phyloP scores from a whole-genome alignment of 139 green algal genomes.

The Yamagishiella unicocca region DNA sequence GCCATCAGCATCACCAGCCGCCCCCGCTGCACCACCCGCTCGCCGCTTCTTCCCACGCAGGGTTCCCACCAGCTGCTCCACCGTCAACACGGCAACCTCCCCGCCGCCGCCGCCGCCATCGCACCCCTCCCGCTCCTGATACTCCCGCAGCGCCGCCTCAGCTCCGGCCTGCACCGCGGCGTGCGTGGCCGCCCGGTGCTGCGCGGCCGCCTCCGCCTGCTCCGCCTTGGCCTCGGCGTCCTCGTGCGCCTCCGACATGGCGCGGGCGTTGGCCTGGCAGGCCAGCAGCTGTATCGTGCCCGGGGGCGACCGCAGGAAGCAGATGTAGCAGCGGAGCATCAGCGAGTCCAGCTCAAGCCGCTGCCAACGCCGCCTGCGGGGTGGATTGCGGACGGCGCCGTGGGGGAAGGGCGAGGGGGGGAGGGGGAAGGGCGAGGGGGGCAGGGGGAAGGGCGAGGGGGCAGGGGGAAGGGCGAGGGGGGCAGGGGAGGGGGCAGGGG shows the following conservation, averaged over 20 bases:
- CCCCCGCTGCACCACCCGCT: not conserved
- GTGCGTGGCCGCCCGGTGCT: not conserved
- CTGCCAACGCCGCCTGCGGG: conserved; percentile 37
- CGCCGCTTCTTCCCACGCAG: not conserved
- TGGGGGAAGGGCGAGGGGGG: too few relatives aligned
- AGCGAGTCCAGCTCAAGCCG: conserved; percentile 20
- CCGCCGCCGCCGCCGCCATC: not conserved
- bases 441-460: too few relatives aligned
- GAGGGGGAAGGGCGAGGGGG: too few relatives aligned
- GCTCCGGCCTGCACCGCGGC: not conserved
- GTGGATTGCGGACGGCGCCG: not conserved
- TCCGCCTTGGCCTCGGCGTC: not conserved
- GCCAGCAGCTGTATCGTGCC: conserved; percentile 12
- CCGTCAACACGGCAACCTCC: not conserved
- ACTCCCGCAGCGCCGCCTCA: not conserved
- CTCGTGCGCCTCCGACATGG: not conserved
- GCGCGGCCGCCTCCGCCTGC: not conserved
- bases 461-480: too few relatives aligned
- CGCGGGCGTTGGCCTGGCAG: not conserved
- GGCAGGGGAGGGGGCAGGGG: too few relatives aligned
- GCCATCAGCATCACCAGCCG: not conserved
- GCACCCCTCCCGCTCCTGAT: too few relatives aligned
- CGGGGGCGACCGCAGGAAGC: not conserved
- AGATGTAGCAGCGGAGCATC: conserved; percentile 26
- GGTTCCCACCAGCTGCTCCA: not conserved